Base-by-base conservation (phyloP, 176 grass and related monocot species). In the Aechmea fasciata region DNA sequence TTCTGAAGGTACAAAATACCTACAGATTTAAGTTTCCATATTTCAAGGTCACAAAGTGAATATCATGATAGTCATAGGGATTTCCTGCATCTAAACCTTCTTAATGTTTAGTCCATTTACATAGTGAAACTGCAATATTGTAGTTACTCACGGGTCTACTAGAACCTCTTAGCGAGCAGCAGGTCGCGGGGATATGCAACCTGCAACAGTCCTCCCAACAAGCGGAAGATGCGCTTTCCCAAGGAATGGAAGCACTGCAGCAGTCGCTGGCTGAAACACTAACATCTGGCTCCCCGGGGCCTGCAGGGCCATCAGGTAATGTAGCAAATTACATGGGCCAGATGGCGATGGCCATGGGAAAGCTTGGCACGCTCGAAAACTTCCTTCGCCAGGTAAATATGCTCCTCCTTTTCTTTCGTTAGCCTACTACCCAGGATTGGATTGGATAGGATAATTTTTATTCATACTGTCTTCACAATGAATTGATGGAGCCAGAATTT, bases 311-410 rank as follows among this genome's bases (percentile, higher is more conserved):
- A 50, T 87, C 87, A 18, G 73, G 87, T 61, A 85, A 87, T 73
- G 91, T 96, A 65, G 87, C 91, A 70, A 96, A 85, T 79, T 96
- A 96, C 73, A 96, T 90, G 87, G 91, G 91, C 69, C 91, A 96
- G 57, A 90, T 96, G 91, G 91, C 91, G 17, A 96, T 96, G 91
- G 91, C 91, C 41, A 96, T 96, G 87, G 91, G 91, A 57, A 96
- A 96, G 75, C 84, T 96, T 23, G 91, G 87, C 13, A 96, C 84
- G 61, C 84, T 96, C 51, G 91, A 96, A 73, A 96, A 87, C 75
- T 96, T 96, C 71, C 84, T 96, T 51, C 87, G 77, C 10, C 91
- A 96, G 87, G 91, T 96, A 80, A 75, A 69, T 66, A 4, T 59
- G 7, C 47, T 11, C 9, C 26, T 14, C 64, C 65, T 41, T 41